Evolutionary conservation across 2,329 filamentous ascomycete species (phyloP).

Genomic region (Stagonosporopsis cucurbitacearum): DNA sequence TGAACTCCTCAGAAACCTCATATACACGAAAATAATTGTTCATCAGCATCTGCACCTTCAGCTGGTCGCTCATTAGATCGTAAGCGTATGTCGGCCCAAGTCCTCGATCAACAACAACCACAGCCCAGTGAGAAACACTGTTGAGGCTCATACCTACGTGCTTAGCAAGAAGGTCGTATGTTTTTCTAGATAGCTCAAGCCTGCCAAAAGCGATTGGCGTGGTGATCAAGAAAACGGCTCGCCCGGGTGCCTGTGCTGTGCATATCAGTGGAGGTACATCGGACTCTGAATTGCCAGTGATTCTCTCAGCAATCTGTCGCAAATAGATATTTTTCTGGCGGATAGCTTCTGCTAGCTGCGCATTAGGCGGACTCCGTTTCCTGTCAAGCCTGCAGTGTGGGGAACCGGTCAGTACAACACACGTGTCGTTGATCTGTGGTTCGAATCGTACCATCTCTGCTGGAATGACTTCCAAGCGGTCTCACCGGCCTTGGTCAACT

Average conservation of each 20-base stretch:
- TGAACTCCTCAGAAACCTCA: conserved; percentile 10
- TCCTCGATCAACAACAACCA: conserved; percentile 12
- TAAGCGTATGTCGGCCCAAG: conserved; percentile 16
- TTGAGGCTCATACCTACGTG: conserved; percentile 22
- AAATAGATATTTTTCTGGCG: conserved; percentile 18
- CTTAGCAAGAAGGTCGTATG: conserved; percentile 16
- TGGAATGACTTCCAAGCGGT: conserved; percentile 19
- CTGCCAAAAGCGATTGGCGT: conserved; percentile 17
- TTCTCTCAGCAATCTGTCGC: conserved; percentile 12
- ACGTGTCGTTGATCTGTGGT: neutral
- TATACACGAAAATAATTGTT: conserved; percentile 22
- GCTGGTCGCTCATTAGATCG: conserved; percentile 18
- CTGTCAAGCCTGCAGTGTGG: conserved; percentile 7
- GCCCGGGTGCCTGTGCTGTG: conserved; percentile 3
- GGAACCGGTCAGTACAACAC: neutral
- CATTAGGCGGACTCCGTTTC: conserved; percentile 9
- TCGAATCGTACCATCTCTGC: conserved; percentile 13
- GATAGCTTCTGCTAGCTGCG: conserved; percentile 12
- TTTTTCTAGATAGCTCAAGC: conserved; percentile 12
- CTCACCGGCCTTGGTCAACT: conserved; percentile 20
- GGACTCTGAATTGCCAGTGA: conserved; percentile 18
- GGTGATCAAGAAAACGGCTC: conserved; percentile 19
- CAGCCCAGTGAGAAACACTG: conserved; percentile 18
- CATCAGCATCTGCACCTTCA: conserved; percentile 19
- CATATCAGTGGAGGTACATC: conserved; percentile 20